Evolutionary conservation across 2,329 filamentous ascomycete species (phyloP).

Genomic region (Apiospora aurea): DNA sequence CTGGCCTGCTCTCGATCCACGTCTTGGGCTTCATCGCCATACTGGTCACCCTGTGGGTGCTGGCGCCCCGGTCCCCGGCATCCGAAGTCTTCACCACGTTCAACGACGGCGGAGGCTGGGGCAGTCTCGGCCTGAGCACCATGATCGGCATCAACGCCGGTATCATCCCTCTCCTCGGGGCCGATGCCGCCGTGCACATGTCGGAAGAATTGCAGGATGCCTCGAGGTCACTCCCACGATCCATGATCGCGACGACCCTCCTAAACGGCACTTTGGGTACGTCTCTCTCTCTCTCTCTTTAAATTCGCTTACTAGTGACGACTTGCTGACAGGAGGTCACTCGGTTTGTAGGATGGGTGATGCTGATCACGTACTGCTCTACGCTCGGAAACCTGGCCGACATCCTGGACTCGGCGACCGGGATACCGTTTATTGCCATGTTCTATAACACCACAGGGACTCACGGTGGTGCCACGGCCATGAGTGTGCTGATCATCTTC

Average conservation of each 20-base stretch:
- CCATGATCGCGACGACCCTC: constrained; percentile 43
- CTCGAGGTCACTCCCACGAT: constrained; percentile 42
- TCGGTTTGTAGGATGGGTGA: constrained; percentile 27
- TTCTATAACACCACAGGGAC: constrained; percentile 38
- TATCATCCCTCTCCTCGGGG: constrained; percentile 46
- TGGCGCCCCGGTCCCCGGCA: constrained; percentile 41
- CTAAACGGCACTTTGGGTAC: constrained; percentile 32
- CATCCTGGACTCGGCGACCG: constrained; percentile 28
- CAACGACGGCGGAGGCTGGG: constrained; percentile 57
- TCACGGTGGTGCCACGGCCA: constrained; percentile 34
- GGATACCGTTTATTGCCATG: constrained; percentile 41
- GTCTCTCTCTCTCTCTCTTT: not conserved
- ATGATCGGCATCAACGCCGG: constrained; percentile 53
- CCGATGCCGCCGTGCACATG: constrained; percentile 46
- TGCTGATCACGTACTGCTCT: constrained; percentile 36
- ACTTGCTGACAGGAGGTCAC: not conserved
- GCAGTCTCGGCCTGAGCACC: constrained; percentile 51
- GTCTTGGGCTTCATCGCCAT: constrained; percentile 52
- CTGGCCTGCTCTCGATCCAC: constrained; percentile 51
- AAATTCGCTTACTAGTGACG: not conserved
- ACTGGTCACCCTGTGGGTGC: constrained; percentile 46
- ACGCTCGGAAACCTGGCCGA: constrained; percentile 32
- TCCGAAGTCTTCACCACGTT: constrained; percentile 55
- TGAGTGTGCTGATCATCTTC: constrained; percentile 38
- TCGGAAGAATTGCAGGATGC: constrained; percentile 49